Evolutionary conservation across 768 basidiomycete species (phyloP).

Genomic region (Pleurotus platypus): DNA sequence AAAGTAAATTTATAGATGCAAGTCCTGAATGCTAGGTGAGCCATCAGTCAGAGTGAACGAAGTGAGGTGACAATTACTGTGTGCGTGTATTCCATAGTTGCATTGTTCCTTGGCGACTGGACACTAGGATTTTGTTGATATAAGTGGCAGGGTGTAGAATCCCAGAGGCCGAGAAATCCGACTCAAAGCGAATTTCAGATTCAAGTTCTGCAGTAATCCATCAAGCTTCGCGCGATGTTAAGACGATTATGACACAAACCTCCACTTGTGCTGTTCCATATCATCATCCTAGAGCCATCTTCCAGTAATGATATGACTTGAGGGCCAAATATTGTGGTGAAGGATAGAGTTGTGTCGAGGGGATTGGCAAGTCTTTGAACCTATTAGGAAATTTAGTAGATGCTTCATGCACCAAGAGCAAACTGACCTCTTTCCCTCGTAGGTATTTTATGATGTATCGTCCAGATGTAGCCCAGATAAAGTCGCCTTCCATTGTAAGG

Average conservation of each 20-base stretch:
- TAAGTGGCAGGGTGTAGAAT: slow-evolving; percentile 95
- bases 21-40: slow-evolving; percentile 42
- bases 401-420: background rate
- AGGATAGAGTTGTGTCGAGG: slow-evolving; percentile 53
- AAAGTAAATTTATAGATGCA: slow-evolving; percentile 78
- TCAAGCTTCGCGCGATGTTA: background rate
- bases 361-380: slow-evolving; percentile 61
- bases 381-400: slow-evolving; percentile 29
- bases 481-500: slow-evolving; percentile 80
- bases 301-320: slow-evolving; percentile 78
- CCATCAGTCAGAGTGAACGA: background rate
- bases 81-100: slow-evolving; percentile 95
- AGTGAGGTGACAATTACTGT: slow-evolving; percentile 42
- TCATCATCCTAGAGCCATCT: slow-evolving; percentile 69
- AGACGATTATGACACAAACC: slow-evolving; percentile 35
- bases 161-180: slow-evolving; percentile 79
- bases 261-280: slow-evolving; percentile 67
- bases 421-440: slow-evolving; percentile 79
- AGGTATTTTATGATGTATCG: slow-evolving; percentile 69
- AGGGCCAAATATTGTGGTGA: slow-evolving; percentile 76
- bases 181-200: slow-evolving; percentile 72
- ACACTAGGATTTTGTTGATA: slow-evolving; percentile 90
- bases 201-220: slow-evolving; percentile 46
- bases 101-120: slow-evolving; percentile 74
- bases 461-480: slow-evolving; percentile 79